Conservation (phyloP, 805 yeast genomes). For the Barnettozyma salicaria region DNA sequence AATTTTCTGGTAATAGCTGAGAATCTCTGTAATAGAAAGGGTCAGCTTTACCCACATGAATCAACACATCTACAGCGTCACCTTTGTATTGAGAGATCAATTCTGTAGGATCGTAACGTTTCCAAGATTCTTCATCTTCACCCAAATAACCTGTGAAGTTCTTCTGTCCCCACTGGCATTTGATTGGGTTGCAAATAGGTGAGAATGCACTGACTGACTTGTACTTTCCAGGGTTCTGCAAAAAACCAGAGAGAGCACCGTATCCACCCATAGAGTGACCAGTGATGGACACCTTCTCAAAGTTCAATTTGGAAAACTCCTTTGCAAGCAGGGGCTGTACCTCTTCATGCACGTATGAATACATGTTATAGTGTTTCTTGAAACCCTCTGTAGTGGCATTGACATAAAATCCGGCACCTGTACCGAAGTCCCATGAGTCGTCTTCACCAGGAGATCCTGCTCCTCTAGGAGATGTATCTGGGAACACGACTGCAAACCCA, state of each 20-base stretch:
- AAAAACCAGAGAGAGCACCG: conserved; percentile 73
- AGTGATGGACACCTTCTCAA: conserved; percentile 62
- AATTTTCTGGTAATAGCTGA: conserved; percentile 72
- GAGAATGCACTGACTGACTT: conserved; percentile 84
- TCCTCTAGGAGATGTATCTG: conserved; percentile 96
- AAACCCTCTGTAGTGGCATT: conserved; percentile 76
- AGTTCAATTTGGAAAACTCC: conserved; percentile 45
- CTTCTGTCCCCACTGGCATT: conserved; percentile 84
- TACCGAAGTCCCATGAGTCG: conserved; percentile 84
- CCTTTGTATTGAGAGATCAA: conserved; percentile 54
- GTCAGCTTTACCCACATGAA: conserved; percentile 80
- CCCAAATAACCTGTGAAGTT: conserved; percentile 79
- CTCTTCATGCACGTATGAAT: conserved; percentile 72
- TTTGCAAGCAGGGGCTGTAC: conserved; percentile 41
- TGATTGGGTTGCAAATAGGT: conserved; percentile 78
- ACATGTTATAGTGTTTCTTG: conserved; percentile 75
- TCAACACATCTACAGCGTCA: conserved; percentile 51
- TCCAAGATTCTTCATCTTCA: conserved; percentile 46
- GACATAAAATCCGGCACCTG: conserved; percentile 93
- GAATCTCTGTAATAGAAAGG: conserved; percentile 53
- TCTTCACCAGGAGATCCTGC: conserved; percentile 70
- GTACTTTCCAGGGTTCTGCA: conserved; percentile 67
- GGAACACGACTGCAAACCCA: conserved; percentile 86
- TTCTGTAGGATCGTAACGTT: conserved; percentile 76
- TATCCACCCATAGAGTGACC: conserved; percentile 99